A percentile compares a stretch with the other conserved stretches of the same genome.
phyloP scores from a whole-genome alignment of 129 eudicot species.

The Ambrosia artemisiifolia region DNA sequence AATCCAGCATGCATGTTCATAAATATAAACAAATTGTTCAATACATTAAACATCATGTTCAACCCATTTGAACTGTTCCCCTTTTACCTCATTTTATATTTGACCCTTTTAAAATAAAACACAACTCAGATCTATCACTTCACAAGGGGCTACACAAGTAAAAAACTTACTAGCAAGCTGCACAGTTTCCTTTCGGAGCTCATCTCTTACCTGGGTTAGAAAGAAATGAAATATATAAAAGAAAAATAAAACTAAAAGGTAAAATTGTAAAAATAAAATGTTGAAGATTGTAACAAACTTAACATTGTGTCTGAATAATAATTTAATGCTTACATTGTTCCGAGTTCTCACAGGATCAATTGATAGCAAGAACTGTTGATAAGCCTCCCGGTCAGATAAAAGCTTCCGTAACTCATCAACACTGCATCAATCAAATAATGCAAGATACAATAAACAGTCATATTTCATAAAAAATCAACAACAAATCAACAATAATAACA shows the following conservation, averaged over 20 bases:
- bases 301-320: neutral
- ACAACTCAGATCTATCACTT: too few relatives aligned
- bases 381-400: conserved; percentile 56
- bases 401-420: conserved; percentile 76
- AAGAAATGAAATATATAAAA: neutral
- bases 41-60: too few relatives aligned
- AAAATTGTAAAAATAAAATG: conserved; percentile 3
- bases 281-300: neutral
- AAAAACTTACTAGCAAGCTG: conserved; percentile 70
- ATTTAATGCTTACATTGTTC: conserved; percentile 49
- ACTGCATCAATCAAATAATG: conserved; percentile 33
- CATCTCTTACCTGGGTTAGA: conserved; percentile 63
- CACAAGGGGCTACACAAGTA: too few relatives aligned
- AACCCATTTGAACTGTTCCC: too few relatives aligned
- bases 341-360: conserved; percentile 74
- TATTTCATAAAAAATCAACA: neutral
- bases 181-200: conserved; percentile 70
- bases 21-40: too few relatives aligned
- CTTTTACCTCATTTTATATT: too few relatives aligned
- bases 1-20: too few relatives aligned
- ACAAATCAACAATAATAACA: neutral
- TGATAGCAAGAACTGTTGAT: conserved; percentile 55
- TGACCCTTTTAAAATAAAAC: too few relatives aligned
- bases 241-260: conserved; percentile 8
- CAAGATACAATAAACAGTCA: neutral